Evolutionary conservation across 2,329 filamentous ascomycete species (phyloP).

Genomic region (Curvularia eragrostidis): DNA sequence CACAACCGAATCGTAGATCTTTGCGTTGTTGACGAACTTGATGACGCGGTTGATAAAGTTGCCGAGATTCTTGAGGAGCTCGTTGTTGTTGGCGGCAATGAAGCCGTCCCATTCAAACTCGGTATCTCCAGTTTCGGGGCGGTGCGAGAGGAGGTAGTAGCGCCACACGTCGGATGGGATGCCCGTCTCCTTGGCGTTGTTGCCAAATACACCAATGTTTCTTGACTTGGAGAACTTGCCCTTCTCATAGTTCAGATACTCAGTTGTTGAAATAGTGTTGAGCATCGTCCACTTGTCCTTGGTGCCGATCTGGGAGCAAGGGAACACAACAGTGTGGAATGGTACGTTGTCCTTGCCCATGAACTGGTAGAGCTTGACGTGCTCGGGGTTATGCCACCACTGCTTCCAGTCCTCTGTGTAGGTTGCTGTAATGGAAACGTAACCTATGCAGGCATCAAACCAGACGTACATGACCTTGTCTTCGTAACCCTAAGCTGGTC

Average conservation of each 20-base stretch:
- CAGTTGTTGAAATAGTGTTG: slow-evolving; percentile 85
- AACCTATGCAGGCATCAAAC: slow-evolving; percentile 94
- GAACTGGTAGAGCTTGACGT: slow-evolving; percentile 88
- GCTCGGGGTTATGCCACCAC: slow-evolving; percentile 91
- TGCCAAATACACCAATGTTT: slow-evolving; percentile 89
- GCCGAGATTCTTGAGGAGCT: slow-evolving; percentile 77
- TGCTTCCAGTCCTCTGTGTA: slow-evolving; percentile 90
- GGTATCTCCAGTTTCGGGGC: slow-evolving; percentile 84
- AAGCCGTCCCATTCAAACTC: slow-evolving; percentile 91
- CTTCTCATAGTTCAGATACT: slow-evolving; percentile 62
- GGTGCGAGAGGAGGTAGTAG: slow-evolving; percentile 85
- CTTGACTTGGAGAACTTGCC: slow-evolving; percentile 90
- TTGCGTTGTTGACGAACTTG: slow-evolving; percentile 76
- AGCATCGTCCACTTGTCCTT: slow-evolving; percentile 87
- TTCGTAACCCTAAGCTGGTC: slow-evolving; percentile 60
- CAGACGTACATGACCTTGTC: slow-evolving; percentile 89
- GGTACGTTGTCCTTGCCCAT: slow-evolving; percentile 92
- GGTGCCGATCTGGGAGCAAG: slow-evolving; percentile 83
- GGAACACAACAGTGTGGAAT: slow-evolving; percentile 92
- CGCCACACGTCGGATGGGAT: slow-evolving; percentile 89
- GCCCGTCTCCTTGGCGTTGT: slow-evolving; percentile 85
- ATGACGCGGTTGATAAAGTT: slow-evolving; percentile 65
- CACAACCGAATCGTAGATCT: slow-evolving; percentile 71
- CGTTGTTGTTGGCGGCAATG: slow-evolving; percentile 84
- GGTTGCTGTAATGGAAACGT: slow-evolving; percentile 91